A percentile compares a stretch with the other conserved stretches of the same genome.
Evolutionary conservation across 1,284 basidiomycete genomes (phyloP).

Genomic region (Pulveroboletus sp.): DNA sequence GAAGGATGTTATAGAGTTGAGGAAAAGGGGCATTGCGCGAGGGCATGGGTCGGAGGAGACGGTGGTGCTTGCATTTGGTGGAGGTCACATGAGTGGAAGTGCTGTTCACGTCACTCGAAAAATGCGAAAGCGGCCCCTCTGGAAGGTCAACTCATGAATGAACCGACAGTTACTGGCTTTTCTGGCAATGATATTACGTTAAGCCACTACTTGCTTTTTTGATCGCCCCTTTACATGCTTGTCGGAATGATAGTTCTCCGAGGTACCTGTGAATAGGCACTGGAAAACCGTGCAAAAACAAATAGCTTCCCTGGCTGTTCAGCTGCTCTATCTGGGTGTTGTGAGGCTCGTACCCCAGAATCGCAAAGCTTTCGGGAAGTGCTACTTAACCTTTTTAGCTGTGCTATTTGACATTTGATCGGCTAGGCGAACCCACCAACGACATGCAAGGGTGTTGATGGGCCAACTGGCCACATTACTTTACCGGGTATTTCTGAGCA

Average conservation of each 20-base stretch:
- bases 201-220: constrained; percentile 23
- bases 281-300: constrained; percentile 8
- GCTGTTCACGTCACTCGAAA: constrained; percentile 85
- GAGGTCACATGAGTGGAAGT: constrained; percentile 65
- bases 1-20: constrained; percentile 80
- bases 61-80: constrained; percentile 83
- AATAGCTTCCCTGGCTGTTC: neutral
- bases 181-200: constrained; percentile 32
- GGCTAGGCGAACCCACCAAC: constrained; percentile 20
- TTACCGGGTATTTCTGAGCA: constrained; percentile 22
- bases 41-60: constrained; percentile 73
- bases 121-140: constrained; percentile 77
- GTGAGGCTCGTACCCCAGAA: constrained; percentile 12
- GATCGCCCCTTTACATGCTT: constrained; percentile 23
- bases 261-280: constrained; percentile 1
- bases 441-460: constrained; percentile 10
- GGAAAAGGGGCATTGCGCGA: constrained; percentile 68
- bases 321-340: neutral
- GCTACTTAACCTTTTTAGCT: constrained; percentile 32
- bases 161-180: constrained; percentile 19
- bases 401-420: constrained; percentile 27
- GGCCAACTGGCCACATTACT: neutral
- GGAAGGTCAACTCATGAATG: constrained; percentile 76
- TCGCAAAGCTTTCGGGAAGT: constrained; percentile 26
- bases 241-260: constrained; percentile 16